Base-by-base conservation (phyloP, 805 yeast genomes). In the Hanseniaspora occidentalis region DNA sequence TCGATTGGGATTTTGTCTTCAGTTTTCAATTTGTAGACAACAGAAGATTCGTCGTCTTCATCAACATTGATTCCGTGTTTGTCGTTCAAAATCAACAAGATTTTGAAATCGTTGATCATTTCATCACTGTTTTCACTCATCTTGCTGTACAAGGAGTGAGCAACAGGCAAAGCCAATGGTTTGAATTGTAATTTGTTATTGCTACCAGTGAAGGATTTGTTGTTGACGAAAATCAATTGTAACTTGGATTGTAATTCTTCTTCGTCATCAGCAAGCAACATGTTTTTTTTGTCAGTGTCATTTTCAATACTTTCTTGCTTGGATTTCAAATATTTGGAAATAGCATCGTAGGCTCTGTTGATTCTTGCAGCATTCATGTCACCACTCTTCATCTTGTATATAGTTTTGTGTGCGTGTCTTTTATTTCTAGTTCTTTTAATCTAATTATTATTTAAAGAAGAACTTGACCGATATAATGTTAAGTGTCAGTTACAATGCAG, bases 141-240 rank as follows among this genome's bases (percentile, higher is more conserved):
- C 33, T 56, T 49, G 19, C 43, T 45, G 37, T 50, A 57, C 10
- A 57, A 33, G n/a, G 63, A 56, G 40, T 56, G 50, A 26, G 48
- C 48, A 38, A 79, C 57, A 26, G 60, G 49, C 35, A 77, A 60
- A 40, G 65, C 46, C 50, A 69, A 71, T 22, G 80, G 75, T 53
- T 78, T 78, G 47, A 77, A 67, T n/a, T 33, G 38, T 24, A 39
- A 39, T 37, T 71, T 67, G 57, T 79, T 75, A 31, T 73, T 65
- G 6, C 51, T 37, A 10, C 57, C 61, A 29, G 80, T 62, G 57
- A 76, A 74, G 47, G 71, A 79, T 52, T 77, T 75, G 52, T 77
- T 79, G 51, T 79, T 71, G 24, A 79, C 75, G 31, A 82, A 64
- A 44, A 76, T 77, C 42, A 86, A 61, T 51, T 67, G 77, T 38